Evolutionary conservation across 129 eudicot genomes (phyloP).

Genomic region (Artemisia tridentata): DNA sequence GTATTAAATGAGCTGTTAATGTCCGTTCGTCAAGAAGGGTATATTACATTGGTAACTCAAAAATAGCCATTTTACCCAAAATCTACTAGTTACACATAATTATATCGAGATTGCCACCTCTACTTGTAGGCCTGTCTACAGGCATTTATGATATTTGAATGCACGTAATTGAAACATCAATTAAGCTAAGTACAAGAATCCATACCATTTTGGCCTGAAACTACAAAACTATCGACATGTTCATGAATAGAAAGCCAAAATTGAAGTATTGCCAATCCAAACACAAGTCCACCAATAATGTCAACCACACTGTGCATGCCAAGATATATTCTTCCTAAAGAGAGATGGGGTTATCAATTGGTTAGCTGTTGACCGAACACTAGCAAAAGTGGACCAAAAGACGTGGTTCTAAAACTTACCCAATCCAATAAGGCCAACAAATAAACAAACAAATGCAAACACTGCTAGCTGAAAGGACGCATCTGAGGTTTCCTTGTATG

Average conservation of each 20-base stretch:
- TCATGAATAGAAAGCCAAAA: slow-evolving; percentile 75
- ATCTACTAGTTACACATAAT: no score
- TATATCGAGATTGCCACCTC: no score
- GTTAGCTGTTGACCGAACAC: background rate
- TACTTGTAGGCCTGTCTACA: background rate
- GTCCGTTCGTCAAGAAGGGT: background rate
- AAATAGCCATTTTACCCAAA: no score
- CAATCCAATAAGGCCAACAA: slow-evolving; percentile 61
- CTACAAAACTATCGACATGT: slow-evolving; percentile 60
- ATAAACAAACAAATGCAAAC: slow-evolving; percentile 43
- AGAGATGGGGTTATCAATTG: slow-evolving; percentile 14
- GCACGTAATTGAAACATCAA: background rate
- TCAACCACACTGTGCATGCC: slow-evolving; percentile 96
- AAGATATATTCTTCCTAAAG: slow-evolving; percentile 79
- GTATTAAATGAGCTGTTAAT: background rate
- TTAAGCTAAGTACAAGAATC: background rate
- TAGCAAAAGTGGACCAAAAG: background rate
- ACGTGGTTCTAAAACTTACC: slow-evolving; percentile 41
- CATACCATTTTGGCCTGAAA: slow-evolving; percentile 85
- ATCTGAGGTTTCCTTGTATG: slow-evolving; percentile 38
- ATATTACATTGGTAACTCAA: background rate
- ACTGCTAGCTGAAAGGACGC: slow-evolving; percentile 32
- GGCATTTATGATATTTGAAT: background rate
- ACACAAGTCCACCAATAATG: slow-evolving; percentile 68
- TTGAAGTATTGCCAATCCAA: slow-evolving; percentile 70